A percentile compares a stretch with the other conserved stretches of the same genome.
Evolutionary conservation across 2,329 filamentous ascomycete genomes (phyloP).

Genomic region (Rutstroemia sp.): DNA sequence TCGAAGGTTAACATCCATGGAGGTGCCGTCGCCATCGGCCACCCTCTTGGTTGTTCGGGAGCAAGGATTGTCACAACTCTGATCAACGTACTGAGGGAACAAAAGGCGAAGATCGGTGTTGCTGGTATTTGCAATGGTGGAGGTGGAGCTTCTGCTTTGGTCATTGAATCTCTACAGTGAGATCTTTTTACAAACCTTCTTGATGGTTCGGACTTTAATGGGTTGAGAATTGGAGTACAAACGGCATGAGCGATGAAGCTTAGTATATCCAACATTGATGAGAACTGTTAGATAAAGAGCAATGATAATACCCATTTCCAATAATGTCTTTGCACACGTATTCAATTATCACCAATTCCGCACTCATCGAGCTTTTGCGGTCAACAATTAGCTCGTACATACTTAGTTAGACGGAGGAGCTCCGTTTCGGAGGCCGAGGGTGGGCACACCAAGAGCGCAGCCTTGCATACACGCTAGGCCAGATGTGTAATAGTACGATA

Average conservation of each 20-base stretch:
- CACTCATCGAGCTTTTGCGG: too few species aligned
- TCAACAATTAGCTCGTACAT: too few species aligned
- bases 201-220: not conserved
- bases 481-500: not conserved
- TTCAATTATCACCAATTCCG: too few species aligned
- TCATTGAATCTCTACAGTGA: constrained; percentile 58
- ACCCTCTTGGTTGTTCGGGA: constrained; percentile 88
- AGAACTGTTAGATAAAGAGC: not conserved
- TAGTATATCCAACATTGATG: too few species aligned
- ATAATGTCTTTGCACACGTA: not conserved
- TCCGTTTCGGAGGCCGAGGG: too few species aligned
- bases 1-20: constrained; percentile 94
- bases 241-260: not conserved
- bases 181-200: not conserved
- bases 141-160: constrained; percentile 86
- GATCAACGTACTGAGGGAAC: constrained; percentile 79
- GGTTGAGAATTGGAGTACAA: constrained; percentile 2
- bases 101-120: constrained; percentile 87
- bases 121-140: constrained; percentile 98
- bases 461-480: constrained; percentile 3
- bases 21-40: constrained; percentile 90
- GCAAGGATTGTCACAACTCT: constrained; percentile 90
- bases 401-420: too few species aligned
- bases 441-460: not conserved
- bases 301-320: not conserved